Percentiles rank a stretch among this genome's conserved stretches.
Evolutionary conservation across 805 yeast genomes (phyloP).

Genomic region (Kurtzmaniella cleridarum): DNA sequence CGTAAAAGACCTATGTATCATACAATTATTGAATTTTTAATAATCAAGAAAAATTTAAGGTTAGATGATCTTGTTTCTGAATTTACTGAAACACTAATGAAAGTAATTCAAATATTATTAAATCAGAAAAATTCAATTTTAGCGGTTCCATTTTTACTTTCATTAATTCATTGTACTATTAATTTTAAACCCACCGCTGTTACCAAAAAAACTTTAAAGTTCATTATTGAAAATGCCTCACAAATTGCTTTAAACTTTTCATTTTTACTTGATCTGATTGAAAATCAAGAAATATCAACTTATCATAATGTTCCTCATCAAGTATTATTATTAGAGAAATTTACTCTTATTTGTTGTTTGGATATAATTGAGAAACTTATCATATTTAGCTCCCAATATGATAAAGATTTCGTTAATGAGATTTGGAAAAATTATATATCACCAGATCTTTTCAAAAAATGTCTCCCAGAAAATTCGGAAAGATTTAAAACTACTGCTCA

Average conservation of each 20-base stretch:
- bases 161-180: slow-evolving; percentile 51
- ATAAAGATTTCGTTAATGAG: slow-evolving; percentile 10
- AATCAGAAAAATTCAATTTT: slow-evolving; percentile 20
- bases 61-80: slow-evolving; percentile 45
- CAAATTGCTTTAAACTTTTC: slow-evolving; percentile 14
- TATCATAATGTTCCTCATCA: slow-evolving; percentile 28
- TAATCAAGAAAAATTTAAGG: slow-evolving; percentile 39
- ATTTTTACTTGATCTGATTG: slow-evolving; percentile 21
- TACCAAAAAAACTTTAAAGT: slow-evolving; percentile 22
- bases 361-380: slow-evolving; percentile 52
- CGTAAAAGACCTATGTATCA: slow-evolving; percentile 27
- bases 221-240: slow-evolving; percentile 12
- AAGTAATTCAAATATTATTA: slow-evolving; percentile 27
- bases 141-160: slow-evolving; percentile 55
- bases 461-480: slow-evolving; percentile 47
- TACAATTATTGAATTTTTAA: slow-evolving; percentile 37
- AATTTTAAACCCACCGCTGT: slow-evolving; percentile 62
- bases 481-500: slow-evolving; percentile 33
- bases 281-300: slow-evolving; percentile 19
- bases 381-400: slow-evolving; percentile 20
- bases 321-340: slow-evolving; percentile 38
- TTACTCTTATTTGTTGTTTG: slow-evolving; percentile 45
- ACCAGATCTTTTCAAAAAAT: slow-evolving; percentile 26
- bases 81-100: slow-evolving; percentile 23
- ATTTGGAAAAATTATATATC: slow-evolving; percentile 24